Evolutionary conservation across 495 filamentous ascomycete species (phyloP), one percentile per base, ranked within the genome.

Genomic region (Parathielavia hyrcaniae): DNA sequence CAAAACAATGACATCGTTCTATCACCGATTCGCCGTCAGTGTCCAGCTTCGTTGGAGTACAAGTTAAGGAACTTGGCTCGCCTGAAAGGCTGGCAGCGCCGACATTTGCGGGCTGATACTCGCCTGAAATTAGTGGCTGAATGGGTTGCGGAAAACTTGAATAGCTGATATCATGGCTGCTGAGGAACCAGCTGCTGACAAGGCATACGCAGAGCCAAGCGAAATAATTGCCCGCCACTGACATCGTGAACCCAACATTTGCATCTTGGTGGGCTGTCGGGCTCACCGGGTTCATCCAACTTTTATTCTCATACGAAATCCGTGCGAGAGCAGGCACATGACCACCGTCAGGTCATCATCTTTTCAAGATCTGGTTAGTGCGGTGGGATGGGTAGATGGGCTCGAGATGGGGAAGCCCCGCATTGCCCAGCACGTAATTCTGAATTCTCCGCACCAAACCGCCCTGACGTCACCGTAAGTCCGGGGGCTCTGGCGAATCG

Each of bases 391-490:
- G 49, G 34, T 38, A 34, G 49, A 17, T 39, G 36, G 4, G 11
- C 4, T 34, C 1, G 34, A 32, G 35, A 36, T 3, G n/a, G n/a
- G n/a, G n/a, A n/a, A n/a, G 16, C 53, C 53, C 47, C 56, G 38
- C 56, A 44, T 17, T 43, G 7, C 48, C 47, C 48, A n/a, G n/a
- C n/a, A n/a, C n/a, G n/a, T n/a, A n/a, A n/a, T n/a, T n/a, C n/a
- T 47, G 59, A 44, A 12, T 7, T 1, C 35, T 32, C 43, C 14
- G 53, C 19, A 40, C 3, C 13, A 4, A 19, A 16, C 44, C 14
- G 46, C 47, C 41, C 44, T 55, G 53, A 61, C 59, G 59, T 61
- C 59, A 61, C 59, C 16, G 13, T 22, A 34, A 39, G 7, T 30
- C 53, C n/a, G 58, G 36, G 26, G 43, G 19, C 20, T 13, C 40